Conservation (phyloP, 2,329 filamentous ascomycete genomes). For the Cladosporium sp. region DNA sequence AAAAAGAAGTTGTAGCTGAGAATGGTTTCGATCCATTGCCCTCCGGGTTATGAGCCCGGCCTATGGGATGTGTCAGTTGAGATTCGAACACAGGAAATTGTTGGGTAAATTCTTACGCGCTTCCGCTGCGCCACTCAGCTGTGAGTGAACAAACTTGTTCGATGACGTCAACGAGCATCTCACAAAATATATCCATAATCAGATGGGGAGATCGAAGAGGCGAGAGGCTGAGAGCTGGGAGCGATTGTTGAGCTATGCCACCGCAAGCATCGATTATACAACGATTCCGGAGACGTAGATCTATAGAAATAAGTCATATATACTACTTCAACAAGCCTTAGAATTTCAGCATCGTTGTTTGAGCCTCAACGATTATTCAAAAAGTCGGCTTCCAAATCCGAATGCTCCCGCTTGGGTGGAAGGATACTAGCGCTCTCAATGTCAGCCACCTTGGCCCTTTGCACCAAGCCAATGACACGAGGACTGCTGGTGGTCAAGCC, state of each 20-base stretch:
- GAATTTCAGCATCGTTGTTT: background rate
- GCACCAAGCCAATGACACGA: background rate
- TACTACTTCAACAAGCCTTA: background rate
- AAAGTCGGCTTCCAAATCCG: background rate
- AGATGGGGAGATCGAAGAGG: background rate
- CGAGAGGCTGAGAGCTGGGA: background rate
- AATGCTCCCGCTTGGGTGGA: background rate
- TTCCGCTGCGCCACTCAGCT: conserved; percentile 19
- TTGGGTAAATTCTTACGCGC: background rate
- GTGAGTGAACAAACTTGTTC: background rate
- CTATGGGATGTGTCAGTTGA: background rate
- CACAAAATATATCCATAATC: too few relatives aligned
- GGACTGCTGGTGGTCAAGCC: background rate
- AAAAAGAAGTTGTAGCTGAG: conserved; percentile 13
- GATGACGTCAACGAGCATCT: background rate
- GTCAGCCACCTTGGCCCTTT: background rate
- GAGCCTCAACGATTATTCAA: background rate
- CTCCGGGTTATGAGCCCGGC: conserved; percentile 19
- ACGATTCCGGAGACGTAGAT: background rate
- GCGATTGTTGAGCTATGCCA: background rate
- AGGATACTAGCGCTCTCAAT: background rate
- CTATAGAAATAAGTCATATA: background rate
- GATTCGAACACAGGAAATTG: background rate
- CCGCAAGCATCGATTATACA: background rate
- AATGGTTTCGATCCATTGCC: conserved; percentile 20